A percentile compares a stretch with the other conserved stretches of the same genome.
Conservation (phyloP, 306 rosid species). For the Crotalaria pallida region DNA sequence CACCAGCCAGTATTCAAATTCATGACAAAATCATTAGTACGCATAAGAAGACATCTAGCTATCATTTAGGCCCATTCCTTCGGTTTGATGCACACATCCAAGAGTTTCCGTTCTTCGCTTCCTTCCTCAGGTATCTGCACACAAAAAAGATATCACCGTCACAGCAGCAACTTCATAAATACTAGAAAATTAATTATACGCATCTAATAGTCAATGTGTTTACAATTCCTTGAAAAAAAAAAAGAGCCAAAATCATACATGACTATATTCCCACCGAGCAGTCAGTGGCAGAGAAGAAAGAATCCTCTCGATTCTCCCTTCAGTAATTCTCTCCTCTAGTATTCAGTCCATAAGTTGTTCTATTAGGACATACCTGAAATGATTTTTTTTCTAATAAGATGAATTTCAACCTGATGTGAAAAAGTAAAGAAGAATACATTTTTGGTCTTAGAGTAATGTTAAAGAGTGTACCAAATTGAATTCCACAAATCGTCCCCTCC, state of each 20-base stretch:
- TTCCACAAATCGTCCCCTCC: conserved; percentile 93
- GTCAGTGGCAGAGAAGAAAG: conserved; percentile 94
- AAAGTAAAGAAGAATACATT: neutral
- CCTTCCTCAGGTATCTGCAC: conserved; percentile 94
- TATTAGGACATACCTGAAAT: conserved; percentile 86
- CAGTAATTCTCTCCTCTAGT: no score
- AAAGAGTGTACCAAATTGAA: conserved; percentile 71
- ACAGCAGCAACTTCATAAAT: neutral
- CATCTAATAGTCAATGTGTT: neutral
- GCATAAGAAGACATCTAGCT: conserved; percentile 6
- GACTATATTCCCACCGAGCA: conserved; percentile 96
- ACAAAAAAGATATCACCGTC: conserved; percentile 12
- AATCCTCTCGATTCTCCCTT: conserved; percentile 95
- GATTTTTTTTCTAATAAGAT: neutral
- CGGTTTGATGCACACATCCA: conserved; percentile 95
- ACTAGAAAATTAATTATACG: neutral
- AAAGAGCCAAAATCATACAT: conserved; percentile 44
- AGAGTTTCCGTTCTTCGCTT: no score
- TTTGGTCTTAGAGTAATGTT: neutral
- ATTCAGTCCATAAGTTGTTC: conserved; percentile 92
- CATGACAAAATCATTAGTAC: no score
- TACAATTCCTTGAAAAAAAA: neutral
- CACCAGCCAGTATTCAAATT: no score
- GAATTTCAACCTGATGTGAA: neutral
- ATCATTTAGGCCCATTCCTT: conserved; percentile 71